These are phyloP conservation scores for Penicillium palitans DNA, from an alignment of 2,329 filamentous ascomycete species.

Conservation along the genomic window DNA sequence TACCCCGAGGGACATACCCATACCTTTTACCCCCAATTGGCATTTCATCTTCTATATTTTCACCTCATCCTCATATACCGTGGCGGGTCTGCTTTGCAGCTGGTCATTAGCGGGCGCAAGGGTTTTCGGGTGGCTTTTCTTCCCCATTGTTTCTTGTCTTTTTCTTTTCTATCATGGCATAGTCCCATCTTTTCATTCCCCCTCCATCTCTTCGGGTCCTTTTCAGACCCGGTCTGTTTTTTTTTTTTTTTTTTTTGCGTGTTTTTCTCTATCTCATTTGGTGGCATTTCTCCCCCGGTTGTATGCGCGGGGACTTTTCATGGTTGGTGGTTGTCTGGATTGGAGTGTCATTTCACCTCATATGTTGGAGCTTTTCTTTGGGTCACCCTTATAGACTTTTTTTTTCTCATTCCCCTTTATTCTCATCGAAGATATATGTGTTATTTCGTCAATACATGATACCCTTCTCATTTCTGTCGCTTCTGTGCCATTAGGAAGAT, in stretches of 20 bases:
- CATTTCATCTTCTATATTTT: conserved; percentile 16
- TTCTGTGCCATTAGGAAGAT: neutral
- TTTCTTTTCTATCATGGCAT: conserved; percentile 22
- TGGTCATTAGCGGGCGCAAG: conserved; percentile 43
- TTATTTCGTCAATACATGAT: neutral
- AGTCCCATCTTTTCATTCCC: conserved; percentile 7
- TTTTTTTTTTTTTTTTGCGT: neutral
- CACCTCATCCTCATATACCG: conserved; percentile 28
- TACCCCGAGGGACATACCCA: conserved; percentile 26
- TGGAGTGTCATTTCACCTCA: conserved; percentile 4
- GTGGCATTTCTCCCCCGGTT: neutral
- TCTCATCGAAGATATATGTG: neutral
- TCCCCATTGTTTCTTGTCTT: conserved; percentile 10
- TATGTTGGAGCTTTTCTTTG: conserved; percentile 10
- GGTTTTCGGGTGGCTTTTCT: conserved; percentile 38
- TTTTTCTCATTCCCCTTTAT: conserved; percentile 1
- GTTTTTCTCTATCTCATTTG: conserved; percentile 1
- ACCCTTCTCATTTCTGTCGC: neutral
- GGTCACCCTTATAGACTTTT: conserved; percentile 19
- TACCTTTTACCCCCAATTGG: conserved; percentile 8
- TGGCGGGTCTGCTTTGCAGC: conserved; percentile 32
- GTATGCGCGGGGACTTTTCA: neutral
- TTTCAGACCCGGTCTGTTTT: neutral
- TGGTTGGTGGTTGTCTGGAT: conserved; percentile 7
- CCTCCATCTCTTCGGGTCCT: conserved; percentile 7